phyloP scores from a whole-genome alignment of 257 asterid genomes.

The Jacaranda copaia region DNA sequence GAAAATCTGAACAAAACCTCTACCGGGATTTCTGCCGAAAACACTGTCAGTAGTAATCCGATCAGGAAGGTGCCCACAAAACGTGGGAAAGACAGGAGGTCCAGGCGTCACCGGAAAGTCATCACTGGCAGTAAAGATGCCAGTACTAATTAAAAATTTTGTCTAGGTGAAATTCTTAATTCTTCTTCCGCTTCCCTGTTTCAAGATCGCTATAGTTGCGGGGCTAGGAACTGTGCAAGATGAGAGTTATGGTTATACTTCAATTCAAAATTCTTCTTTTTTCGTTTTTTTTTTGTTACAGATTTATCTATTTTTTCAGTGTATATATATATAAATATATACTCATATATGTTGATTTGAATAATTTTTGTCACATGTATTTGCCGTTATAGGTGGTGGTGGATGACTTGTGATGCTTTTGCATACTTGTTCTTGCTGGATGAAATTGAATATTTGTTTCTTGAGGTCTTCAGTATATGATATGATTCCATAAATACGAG shows the following conservation, averaged over 20 bases:
- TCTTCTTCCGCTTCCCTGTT: conserved; percentile 47
- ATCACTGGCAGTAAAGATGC: conserved; percentile 49
- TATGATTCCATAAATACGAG: not conserved
- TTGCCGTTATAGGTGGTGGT: conserved; percentile 8
- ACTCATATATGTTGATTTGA: conserved; percentile 23
- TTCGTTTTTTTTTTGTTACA: conserved; percentile 3
- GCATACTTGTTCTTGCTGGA: not conserved
- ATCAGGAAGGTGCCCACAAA: conserved; percentile 45
- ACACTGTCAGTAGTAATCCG: conserved; percentile 24
- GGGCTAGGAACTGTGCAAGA: conserved; percentile 46
- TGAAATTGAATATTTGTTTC: not conserved
- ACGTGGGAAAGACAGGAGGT: conserved; percentile 64
- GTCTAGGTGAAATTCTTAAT: conserved; percentile 44
- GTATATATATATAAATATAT: conserved; percentile 37
- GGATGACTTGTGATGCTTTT: conserved; percentile 12
- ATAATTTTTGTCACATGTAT: conserved; percentile 18
- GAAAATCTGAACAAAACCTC: conserved; percentile 30
- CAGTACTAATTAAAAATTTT: conserved; percentile 43
- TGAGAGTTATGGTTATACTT: conserved; percentile 45
- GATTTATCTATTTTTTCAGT: conserved; percentile 45
- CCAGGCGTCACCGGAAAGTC: conserved; percentile 74
- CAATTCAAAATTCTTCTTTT: conserved; percentile 5
- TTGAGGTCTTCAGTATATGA: not conserved
- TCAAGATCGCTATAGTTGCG: conserved; percentile 32
- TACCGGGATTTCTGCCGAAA: conserved; percentile 31